These are phyloP conservation scores for Botrytis aclada DNA, from an alignment of 2,329 filamentous ascomycete species.

Conservation along the genomic window DNA sequence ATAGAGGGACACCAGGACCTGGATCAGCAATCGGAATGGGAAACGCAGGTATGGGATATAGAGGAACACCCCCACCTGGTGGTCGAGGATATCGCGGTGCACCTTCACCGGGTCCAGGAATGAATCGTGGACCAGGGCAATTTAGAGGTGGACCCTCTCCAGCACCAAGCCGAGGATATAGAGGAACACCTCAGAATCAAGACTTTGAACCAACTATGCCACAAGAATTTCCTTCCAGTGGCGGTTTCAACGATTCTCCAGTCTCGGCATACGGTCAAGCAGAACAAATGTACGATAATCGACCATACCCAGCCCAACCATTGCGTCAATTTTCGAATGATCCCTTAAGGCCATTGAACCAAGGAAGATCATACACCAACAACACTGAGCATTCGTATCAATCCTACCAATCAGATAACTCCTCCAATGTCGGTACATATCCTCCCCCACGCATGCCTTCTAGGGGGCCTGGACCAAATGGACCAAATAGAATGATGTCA, in stretches of 20 bases:
- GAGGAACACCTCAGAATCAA: slow-evolving; percentile 1
- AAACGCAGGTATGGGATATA: slow-evolving; percentile 22
- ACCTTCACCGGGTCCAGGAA: slow-evolving; percentile 20
- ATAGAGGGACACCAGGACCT: slow-evolving; percentile 9
- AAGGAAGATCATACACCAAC: slow-evolving; percentile 29
- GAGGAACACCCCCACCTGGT: slow-evolving; percentile 12
- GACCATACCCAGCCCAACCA: slow-evolving; percentile 25
- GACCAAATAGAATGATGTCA: slow-evolving; percentile 27
- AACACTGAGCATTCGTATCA: slow-evolving; percentile 18
- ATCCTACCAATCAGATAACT: slow-evolving; percentile 7
- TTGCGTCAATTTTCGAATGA: slow-evolving; percentile 31
- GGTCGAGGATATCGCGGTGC: slow-evolving; percentile 9
- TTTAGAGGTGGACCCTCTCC: not conserved
- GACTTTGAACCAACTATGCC: slow-evolving; percentile 18
- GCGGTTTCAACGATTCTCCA: slow-evolving; percentile 19
- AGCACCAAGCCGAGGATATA: slow-evolving; percentile 11
- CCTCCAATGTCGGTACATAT: slow-evolving; percentile 10
- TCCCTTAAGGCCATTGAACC: slow-evolving; percentile 26
- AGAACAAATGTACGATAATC: slow-evolving; percentile 24
- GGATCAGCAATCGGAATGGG: slow-evolving; percentile 20
- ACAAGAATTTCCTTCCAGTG: slow-evolving; percentile 26
- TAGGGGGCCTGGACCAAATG: slow-evolving; percentile 25
- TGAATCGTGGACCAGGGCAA: slow-evolving; percentile 2
- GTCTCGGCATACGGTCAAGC: slow-evolving; percentile 18
- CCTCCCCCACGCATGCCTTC: slow-evolving; percentile 23